phyloP scores from a whole-genome alignment of 495 filamentous ascomycete genomes.

The Talaromyces proteolyticus region DNA sequence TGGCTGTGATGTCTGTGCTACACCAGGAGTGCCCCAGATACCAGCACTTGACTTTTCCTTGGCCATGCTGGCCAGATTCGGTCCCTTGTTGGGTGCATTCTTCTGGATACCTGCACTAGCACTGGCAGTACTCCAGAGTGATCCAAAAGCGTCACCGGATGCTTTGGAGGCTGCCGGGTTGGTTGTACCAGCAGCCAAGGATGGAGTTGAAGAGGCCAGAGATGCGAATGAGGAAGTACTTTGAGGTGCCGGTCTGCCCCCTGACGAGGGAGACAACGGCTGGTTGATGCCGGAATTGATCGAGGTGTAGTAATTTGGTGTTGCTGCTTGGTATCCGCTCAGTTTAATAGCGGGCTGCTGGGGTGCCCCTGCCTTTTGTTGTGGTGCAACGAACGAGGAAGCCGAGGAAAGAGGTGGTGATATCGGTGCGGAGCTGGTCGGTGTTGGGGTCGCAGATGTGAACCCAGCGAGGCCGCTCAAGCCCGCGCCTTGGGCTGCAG shows the following conservation, averaged over 20 bases:
- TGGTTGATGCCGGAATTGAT: conserved; percentile 39
- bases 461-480: conserved; percentile 74
- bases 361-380: conserved; percentile 25
- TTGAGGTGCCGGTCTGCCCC: conserved; percentile 24
- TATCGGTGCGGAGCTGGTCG: conserved; percentile 45
- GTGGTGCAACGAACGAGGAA: conserved; percentile 32
- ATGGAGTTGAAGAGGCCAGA: conserved; percentile 22
- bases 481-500: conserved; percentile 71
- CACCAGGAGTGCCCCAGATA: conserved; percentile 75
- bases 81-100: conserved; percentile 59
- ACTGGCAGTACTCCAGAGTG: conserved; percentile 74
- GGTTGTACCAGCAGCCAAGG: conserved; percentile 15
- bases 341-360: conserved; percentile 39
- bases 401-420: conserved; percentile 33
- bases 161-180: conserved; percentile 49
- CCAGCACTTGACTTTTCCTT: conserved; percentile 93
- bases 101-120: conserved; percentile 77
- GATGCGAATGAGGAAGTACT: conserved; percentile 29
- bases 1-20: conserved; percentile 29
- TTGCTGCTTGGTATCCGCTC: conserved; percentile 66
- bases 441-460: conserved; percentile 71
- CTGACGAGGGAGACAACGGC: conserved; percentile 14
- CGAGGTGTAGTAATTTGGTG: conserved; percentile 94
- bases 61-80: conserved; percentile 81
- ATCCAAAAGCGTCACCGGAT: conserved; percentile 77